Evolutionary conservation across 75 land plant genomes (phyloP).

Genomic region (Picea sitchensis): DNA sequence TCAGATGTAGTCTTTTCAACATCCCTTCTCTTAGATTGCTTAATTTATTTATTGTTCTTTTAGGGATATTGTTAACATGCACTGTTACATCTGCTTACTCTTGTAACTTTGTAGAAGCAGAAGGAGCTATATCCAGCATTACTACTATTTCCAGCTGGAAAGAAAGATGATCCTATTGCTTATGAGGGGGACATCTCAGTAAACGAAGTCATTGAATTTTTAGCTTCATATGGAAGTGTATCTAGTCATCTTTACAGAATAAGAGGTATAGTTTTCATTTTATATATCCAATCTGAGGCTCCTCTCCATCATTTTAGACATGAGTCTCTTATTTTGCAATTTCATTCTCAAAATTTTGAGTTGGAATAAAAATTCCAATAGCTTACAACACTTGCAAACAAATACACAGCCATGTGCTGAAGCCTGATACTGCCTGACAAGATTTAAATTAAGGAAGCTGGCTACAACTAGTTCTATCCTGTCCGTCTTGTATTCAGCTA

Average conservation of each 20-base stretch:
- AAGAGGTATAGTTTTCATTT: conserved; percentile 23
- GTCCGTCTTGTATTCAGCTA: background rate
- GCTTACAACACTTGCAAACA: background rate
- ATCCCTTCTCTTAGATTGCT: background rate
- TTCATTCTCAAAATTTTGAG: background rate
- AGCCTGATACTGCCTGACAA: background rate
- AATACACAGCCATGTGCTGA: background rate
- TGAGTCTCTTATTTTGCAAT: background rate
- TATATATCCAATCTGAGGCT: background rate
- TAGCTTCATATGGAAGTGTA: conserved; percentile 44
- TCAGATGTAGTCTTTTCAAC: background rate
- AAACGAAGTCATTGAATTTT: conserved; percentile 39
- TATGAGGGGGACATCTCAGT: conserved; percentile 56
- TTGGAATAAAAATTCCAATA: background rate
- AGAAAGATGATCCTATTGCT: conserved; percentile 34
- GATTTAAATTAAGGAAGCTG: background rate
- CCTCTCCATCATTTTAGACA: background rate
- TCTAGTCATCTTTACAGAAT: conserved; percentile 31
- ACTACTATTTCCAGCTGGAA: conserved; percentile 59
- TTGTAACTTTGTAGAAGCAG: conserved; percentile 28
- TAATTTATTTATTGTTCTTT: background rate
- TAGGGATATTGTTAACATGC: background rate
- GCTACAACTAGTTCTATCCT: background rate
- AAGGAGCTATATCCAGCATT: conserved; percentile 55
- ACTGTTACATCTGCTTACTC: conserved; percentile 1